Evolutionary conservation across 768 basidiomycete genomes (phyloP).

Genomic region (Suillus americanus): DNA sequence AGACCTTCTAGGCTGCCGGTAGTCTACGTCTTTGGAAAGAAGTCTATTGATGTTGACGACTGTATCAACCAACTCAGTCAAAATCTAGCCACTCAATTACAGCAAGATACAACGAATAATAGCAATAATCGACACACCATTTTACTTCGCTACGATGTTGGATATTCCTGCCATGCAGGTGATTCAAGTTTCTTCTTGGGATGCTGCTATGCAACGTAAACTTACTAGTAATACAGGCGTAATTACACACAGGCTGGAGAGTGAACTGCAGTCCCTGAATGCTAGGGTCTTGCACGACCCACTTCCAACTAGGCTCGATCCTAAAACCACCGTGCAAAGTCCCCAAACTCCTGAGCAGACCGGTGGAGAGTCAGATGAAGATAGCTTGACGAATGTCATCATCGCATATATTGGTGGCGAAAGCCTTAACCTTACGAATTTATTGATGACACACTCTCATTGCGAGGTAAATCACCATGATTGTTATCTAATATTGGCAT

Average conservation of each 20-base stretch:
- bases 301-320: conserved; percentile 29
- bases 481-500: neutral
- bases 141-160: conserved; percentile 74
- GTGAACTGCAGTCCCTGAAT: neutral
- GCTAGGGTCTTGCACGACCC: conserved; percentile 38
- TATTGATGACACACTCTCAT: conserved; percentile 78
- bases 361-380: conserved; percentile 3
- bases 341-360: neutral
- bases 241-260: neutral
- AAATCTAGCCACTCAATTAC: conserved; percentile 25
- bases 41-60: conserved; percentile 53
- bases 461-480: conserved; percentile 46
- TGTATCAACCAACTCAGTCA: conserved; percentile 46
- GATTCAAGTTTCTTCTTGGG: neutral
- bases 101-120: conserved; percentile 1
- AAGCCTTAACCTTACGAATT: conserved; percentile 76
- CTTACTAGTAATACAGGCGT: neutral
- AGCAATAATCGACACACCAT: conserved; percentile 30
- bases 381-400: neutral
- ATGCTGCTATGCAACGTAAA: neutral
- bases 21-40: conserved; percentile 87
- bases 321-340: neutral
- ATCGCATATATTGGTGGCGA: conserved; percentile 76
- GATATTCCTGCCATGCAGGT: conserved; percentile 71
- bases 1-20: conserved; percentile 89